Base-by-base conservation (phyloP, 129 eudicot species). In the Sambucus nigra region DNA sequence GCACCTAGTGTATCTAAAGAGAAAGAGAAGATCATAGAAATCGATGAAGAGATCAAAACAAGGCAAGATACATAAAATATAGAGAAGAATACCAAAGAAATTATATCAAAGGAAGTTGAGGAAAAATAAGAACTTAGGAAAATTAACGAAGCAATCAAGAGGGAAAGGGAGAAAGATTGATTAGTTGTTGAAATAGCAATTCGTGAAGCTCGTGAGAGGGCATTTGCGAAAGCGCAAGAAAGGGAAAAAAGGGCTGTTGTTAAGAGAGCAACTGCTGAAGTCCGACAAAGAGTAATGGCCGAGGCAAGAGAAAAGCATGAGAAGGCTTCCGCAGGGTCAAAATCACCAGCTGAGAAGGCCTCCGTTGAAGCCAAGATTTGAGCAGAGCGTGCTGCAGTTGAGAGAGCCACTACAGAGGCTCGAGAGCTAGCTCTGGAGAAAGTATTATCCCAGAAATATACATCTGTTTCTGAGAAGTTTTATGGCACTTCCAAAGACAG, bases 131-230 rank as follows among this genome's bases (percentile, higher is more conserved):
- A 20, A 25, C 47, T 25, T 35, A 63, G 59, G 52, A 67, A 57
- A 60, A 59, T 59, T 32, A 71, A 54, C 53, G 91, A 80, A 64
- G 80, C 65, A 35, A 65, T 56, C 20, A 83, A 69, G 44, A 83
- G 67, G 72, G 76, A 76, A 55, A 72, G 74, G 51, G 92, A 85
- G 44, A 89, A 79, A 55, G 77, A 79, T 14, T 80, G 72, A 63
- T 47, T 69, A 64, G 96, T 81, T 48, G 99, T 80, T 28, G 99
- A 92, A 48, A 75, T 96, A 55, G 96, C 77, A 40, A 77, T 92
- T 15, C 84, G 99, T 17, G 99, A 92, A 78, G 96, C 84, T 72
- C 91, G 99, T 49, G 96, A 92, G 67, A 83, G 99, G 45, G 87
- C 94, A 5, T 86, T 82, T 64, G 74, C 72, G 47, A 94, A 80